Percentiles rank a stretch among this genome's conserved stretches.
phyloP scores from a whole-genome alignment of 805 yeast genomes.

The Hanseniaspora lindneri region DNA sequence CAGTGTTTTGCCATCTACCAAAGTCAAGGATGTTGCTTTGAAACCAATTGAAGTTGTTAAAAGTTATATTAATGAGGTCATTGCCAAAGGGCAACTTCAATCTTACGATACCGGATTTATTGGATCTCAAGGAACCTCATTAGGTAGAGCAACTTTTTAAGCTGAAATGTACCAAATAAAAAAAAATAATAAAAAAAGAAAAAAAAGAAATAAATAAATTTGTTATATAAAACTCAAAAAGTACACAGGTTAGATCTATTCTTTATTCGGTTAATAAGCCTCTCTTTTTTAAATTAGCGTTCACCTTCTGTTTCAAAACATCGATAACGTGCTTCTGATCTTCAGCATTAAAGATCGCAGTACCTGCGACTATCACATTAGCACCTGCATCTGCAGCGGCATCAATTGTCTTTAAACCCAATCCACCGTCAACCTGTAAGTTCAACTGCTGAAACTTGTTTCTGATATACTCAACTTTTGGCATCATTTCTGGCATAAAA shows the following conservation, averaged over 20 bases:
- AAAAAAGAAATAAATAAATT: neutral
- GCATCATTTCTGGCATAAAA: constrained; percentile 93
- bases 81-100: constrained; percentile 19
- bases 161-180: constrained; percentile 15
- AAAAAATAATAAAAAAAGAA: too few relatives aligned
- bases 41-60: constrained; percentile 20
- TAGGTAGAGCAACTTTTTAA: constrained; percentile 61
- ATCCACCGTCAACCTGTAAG: constrained; percentile 94
- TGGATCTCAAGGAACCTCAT: constrained; percentile 66
- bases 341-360: constrained; percentile 76
- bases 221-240: constrained; percentile 15
- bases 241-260: neutral
- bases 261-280: constrained; percentile 32
- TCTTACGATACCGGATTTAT: constrained; percentile 32
- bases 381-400: constrained; percentile 96
- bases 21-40: constrained; percentile 13
- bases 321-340: constrained; percentile 67
- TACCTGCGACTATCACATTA: constrained; percentile 95
- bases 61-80: constrained; percentile 18
- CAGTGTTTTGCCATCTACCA: constrained; percentile 21
- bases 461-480: constrained; percentile 74
- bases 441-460: constrained; percentile 61
- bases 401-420: constrained; percentile 73
- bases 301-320: constrained; percentile 53
- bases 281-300: constrained; percentile 35